Evolutionary conservation across 164 flowering plant species (phyloP).

Genomic region (Dillenia turbinata): DNA sequence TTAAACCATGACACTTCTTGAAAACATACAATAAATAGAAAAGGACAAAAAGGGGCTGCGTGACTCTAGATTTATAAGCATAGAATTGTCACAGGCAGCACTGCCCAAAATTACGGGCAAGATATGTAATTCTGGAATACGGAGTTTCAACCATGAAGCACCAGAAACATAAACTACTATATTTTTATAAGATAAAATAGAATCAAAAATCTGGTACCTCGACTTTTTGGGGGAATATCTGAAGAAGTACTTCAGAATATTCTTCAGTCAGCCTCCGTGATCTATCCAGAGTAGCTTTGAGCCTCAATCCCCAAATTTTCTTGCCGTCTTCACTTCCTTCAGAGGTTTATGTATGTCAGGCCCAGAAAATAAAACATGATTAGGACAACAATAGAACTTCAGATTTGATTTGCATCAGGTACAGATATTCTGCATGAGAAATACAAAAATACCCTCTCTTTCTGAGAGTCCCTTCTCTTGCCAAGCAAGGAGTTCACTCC

Average conservation of each 20-base stretch:
- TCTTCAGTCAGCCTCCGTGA: slow-evolving; percentile 87
- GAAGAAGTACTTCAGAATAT: slow-evolving; percentile 83
- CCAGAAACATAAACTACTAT: background rate
- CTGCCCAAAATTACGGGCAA: too few species aligned
- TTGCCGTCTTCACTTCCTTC: slow-evolving; percentile 84
- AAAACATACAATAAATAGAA: background rate
- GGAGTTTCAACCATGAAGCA: too few species aligned
- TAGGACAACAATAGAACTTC: background rate
- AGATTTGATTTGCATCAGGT: background rate
- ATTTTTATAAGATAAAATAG: slow-evolving; percentile 2
- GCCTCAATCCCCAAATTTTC: slow-evolving; percentile 79
- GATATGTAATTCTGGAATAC: too few species aligned
- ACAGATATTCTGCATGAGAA: background rate
- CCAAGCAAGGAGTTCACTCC: slow-evolving; percentile 80
- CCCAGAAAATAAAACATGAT: slow-evolving; percentile 2
- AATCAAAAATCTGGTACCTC: slow-evolving; percentile 28
- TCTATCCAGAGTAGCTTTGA: slow-evolving; percentile 95
- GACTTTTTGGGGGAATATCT: slow-evolving; percentile 74
- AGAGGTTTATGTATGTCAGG: background rate
- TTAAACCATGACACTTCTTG: too few species aligned
- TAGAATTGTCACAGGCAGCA: too few species aligned
- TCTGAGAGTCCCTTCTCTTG: slow-evolving; percentile 66
- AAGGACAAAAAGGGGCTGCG: background rate
- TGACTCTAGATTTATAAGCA: background rate
- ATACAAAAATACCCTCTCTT: slow-evolving; percentile 60